phyloP scores from a whole-genome alignment of 148 eudicot species.

The Hydrangea macrophylla region DNA sequence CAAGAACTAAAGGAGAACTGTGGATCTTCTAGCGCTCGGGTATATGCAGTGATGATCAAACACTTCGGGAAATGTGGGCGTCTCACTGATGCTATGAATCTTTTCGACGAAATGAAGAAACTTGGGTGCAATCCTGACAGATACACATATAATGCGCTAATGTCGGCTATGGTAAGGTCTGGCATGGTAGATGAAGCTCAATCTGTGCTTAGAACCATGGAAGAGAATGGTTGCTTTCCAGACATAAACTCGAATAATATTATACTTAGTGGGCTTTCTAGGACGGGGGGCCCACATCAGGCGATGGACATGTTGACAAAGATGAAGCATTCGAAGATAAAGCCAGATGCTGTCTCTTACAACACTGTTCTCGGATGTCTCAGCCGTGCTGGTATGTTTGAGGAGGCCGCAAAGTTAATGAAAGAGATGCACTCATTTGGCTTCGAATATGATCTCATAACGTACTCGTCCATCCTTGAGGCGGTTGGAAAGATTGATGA shows the following conservation, averaged over 20 bases:
- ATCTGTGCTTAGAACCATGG: conserved; percentile 62
- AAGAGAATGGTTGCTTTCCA: conserved; percentile 70
- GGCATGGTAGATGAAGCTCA: conserved; percentile 83
- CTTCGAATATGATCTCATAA: conserved; percentile 76
- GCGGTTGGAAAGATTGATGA: conserved; percentile 91
- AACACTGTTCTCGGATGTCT: conserved; percentile 87
- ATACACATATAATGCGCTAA: conserved; percentile 84
- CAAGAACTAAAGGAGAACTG: conserved; percentile 87
- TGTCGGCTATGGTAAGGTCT: conserved; percentile 87
- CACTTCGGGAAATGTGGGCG: conserved; percentile 84
- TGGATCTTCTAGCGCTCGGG: conserved; percentile 83
- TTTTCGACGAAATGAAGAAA: conserved; percentile 80
- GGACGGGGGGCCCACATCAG: conserved; percentile 62
- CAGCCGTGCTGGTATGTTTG: conserved; percentile 97
- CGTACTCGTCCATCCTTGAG: conserved; percentile 91
- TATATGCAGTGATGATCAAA: conserved; percentile 94
- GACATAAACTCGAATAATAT: conserved; percentile 82
- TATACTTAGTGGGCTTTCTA: conserved; percentile 78
- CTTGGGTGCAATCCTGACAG: conserved; percentile 76
- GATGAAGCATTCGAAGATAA: conserved; percentile 57
- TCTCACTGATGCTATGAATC: conserved; percentile 62
- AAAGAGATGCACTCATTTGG: conserved; percentile 72
- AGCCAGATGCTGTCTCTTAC: conserved; percentile 86
- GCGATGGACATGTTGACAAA: conserved; percentile 72
- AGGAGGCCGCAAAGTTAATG: conserved; percentile 91